phyloP scores from a whole-genome alignment of 495 filamentous ascomycete species.

The Immersiella caudata region DNA sequence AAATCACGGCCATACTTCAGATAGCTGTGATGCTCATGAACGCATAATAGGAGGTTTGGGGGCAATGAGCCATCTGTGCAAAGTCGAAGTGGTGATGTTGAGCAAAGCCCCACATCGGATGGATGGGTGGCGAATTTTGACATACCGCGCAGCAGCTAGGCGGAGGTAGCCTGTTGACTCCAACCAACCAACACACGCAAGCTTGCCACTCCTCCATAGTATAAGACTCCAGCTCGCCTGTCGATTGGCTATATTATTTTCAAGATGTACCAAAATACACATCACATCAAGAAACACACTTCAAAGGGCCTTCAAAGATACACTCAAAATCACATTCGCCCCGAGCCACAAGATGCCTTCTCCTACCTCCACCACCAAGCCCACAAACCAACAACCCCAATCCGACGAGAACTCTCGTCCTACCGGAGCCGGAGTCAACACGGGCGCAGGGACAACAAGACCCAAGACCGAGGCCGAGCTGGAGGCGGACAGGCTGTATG shows the following conservation, averaged over 20 bases:
- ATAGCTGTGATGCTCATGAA: no score
- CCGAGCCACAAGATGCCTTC: constrained; percentile 6
- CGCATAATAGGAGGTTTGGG: no score
- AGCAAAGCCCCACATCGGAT: background rate
- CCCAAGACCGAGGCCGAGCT: constrained; percentile 45
- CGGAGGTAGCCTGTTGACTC: constrained; percentile 5
- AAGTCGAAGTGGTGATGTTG: background rate
- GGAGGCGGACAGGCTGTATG: constrained; percentile 64
- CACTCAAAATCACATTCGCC: background rate
- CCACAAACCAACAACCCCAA: background rate
- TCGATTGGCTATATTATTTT: background rate
- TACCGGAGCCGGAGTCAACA: constrained; percentile 45
- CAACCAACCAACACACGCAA: background rate
- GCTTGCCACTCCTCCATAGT: background rate
- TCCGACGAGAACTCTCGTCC: background rate
- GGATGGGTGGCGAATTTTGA: constrained; percentile 7
- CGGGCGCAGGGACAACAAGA: constrained; percentile 42
- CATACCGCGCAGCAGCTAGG: background rate
- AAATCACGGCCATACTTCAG: no score
- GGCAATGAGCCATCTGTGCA: no score
- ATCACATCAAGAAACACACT: background rate
- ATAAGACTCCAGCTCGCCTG: background rate
- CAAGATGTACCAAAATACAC: background rate
- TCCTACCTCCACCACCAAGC: background rate
- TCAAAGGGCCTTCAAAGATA: background rate